These are phyloP conservation scores for Umbelopsis vinacea DNA, from an alignment of 192 early-diverging fungal genomes.

Conservation along the genomic window DNA sequence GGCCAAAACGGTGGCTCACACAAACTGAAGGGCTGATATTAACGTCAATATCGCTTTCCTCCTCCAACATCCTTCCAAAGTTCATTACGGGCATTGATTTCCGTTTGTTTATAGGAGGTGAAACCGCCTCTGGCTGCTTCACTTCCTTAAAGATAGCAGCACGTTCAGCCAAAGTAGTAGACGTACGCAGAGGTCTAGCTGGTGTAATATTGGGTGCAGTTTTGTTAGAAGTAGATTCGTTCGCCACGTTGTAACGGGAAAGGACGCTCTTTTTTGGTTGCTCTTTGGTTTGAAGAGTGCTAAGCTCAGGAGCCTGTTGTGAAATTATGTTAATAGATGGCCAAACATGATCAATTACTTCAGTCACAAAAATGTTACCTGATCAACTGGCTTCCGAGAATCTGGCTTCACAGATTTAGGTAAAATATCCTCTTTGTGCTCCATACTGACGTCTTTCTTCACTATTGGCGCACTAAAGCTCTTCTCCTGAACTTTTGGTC, in stretches of 20 bases:
- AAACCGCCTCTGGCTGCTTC: background rate
- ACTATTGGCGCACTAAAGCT: background rate
- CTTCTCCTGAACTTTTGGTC: background rate
- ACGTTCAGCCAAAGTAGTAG: background rate
- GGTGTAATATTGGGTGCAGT: background rate
- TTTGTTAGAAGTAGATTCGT: background rate
- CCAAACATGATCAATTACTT: no score
- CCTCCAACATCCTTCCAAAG: background rate
- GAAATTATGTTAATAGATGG: no score
- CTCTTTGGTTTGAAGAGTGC: background rate
- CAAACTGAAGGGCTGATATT: slow-evolving; percentile 7
- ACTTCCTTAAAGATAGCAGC: background rate
- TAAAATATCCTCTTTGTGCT: background rate
- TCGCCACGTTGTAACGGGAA: background rate
- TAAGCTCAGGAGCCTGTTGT: background rate
- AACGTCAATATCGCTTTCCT: background rate
- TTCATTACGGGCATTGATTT: background rate
- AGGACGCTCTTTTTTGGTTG: background rate
- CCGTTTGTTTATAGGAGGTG: background rate
- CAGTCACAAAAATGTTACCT: no score
- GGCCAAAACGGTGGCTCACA: slow-evolving; percentile 8
- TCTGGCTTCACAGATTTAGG: no score
- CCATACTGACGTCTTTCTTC: background rate
- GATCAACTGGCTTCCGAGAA: no score
- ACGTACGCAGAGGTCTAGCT: background rate